These are phyloP conservation scores for Nicotiana rustica DNA, from an alignment of 305 asterid species.

Conservation along the genomic window DNA sequence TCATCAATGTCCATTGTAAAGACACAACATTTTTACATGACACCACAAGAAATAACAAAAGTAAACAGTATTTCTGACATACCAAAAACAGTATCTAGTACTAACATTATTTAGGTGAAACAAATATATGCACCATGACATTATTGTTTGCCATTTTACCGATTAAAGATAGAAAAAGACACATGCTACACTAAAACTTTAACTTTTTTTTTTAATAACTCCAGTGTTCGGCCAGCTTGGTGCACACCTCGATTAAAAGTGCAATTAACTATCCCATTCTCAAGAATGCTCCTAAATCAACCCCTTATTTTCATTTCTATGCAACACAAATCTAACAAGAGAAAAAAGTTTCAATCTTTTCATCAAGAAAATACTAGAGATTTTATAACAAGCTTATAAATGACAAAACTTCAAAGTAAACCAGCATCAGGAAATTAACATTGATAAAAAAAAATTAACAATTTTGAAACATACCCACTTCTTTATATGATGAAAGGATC, in stretches of 20 bases:
- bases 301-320: no score
- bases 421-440: neutral
- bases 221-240: neutral
- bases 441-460: conserved; percentile 29
- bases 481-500: conserved; percentile 40
- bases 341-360: no score
- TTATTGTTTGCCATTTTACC: neutral
- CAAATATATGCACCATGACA: conserved; percentile 13
- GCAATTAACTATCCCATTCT: neutral
- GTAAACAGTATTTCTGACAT: conserved; percentile 22
- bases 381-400: conserved; percentile 2
- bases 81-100: conserved; percentile 2
- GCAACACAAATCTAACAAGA: neutral
- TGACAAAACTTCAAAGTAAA: neutral
- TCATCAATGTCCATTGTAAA: conserved; percentile 3
- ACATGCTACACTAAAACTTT: neutral
- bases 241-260: no score
- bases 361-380: neutral
- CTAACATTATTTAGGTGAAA: neutral
- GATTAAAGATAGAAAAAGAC: conserved; percentile 19
- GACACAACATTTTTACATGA: conserved; percentile 21
- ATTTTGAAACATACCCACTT: conserved; percentile 51
- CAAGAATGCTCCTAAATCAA: neutral
- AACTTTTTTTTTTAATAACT: no score
- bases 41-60: conserved; percentile 1